Percentiles rank a stretch among this genome's conserved stretches.
Conservation (phyloP, 306 rosid genomes). For the Astragalus glycyphyllos region DNA sequence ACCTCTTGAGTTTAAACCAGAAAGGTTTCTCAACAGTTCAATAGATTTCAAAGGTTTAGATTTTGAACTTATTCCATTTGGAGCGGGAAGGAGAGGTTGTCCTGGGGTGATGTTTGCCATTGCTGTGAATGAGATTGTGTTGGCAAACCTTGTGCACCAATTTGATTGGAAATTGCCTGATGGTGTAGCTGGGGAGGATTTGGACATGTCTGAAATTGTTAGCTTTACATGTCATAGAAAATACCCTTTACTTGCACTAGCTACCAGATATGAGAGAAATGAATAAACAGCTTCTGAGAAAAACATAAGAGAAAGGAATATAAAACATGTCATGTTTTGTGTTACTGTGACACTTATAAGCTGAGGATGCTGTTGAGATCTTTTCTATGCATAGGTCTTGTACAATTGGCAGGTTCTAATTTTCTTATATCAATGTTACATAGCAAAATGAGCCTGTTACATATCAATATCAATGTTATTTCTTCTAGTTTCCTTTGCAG, state of each 20-base stretch:
- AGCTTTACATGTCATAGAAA: neutral
- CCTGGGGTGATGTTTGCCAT: constrained; percentile 30
- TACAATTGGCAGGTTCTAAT: no score
- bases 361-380: no score
- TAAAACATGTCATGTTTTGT: no score
- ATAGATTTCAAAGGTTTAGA: constrained; percentile 40
- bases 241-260: constrained; percentile 2
- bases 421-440: no score
- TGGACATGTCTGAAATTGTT: constrained; percentile 23
- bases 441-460: no score
- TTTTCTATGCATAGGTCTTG: no score
- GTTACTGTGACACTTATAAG: no score
- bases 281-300: neutral
- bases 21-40: constrained; percentile 39
- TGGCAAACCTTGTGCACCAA: constrained; percentile 22
- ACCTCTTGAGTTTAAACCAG: constrained; percentile 44
- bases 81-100: constrained; percentile 48
- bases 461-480: no score
- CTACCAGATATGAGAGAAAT: neutral
- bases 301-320: neutral
- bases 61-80: constrained; percentile 43
- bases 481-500: no score
- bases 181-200: neutral
- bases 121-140: constrained; percentile 7
- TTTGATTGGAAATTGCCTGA: constrained; percentile 35